Evolutionary conservation across 2,329 filamentous ascomycete genomes (phyloP).

Genomic region (Fusarium citri): DNA sequence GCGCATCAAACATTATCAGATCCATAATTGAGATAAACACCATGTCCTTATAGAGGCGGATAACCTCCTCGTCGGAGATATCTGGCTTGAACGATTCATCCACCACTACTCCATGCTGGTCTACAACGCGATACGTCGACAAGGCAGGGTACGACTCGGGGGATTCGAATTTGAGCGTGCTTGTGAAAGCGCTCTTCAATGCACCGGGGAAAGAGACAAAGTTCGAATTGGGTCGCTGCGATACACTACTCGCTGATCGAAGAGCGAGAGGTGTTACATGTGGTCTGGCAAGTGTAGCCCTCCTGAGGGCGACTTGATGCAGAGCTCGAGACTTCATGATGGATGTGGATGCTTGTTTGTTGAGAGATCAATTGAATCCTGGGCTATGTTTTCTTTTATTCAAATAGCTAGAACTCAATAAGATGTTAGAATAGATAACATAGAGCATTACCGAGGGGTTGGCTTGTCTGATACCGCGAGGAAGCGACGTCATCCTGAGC

Average conservation of each 20-base stretch:
- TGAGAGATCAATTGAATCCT: conserved; percentile 3
- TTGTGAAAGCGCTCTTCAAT: conserved; percentile 92
- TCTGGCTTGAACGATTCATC: conserved; percentile 77
- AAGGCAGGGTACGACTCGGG: conserved; percentile 80
- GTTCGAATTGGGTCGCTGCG: conserved; percentile 66
- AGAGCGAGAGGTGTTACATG: conserved; percentile 39
- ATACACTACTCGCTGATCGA: conserved; percentile 62
- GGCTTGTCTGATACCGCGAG: conserved; percentile 33
- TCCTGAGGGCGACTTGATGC: conserved; percentile 46
- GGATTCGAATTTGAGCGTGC: conserved; percentile 78
- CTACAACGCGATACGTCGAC: conserved; percentile 90
- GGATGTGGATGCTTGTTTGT: conserved; percentile 6
- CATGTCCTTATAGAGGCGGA: conserved; percentile 75
- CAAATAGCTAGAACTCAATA: conserved; percentile 7
- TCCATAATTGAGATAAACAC: conserved; percentile 86
- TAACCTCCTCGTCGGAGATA: conserved; percentile 71
- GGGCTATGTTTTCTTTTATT: conserved; percentile 21
- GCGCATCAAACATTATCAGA: conserved; percentile 96
- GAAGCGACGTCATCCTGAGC: conserved; percentile 49
- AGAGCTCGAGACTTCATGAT: conserved; percentile 53
- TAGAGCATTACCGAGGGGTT: conserved; percentile 41
- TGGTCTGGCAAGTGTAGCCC: conserved; percentile 41
- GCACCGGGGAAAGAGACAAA: conserved; percentile 89
- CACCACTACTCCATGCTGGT: conserved; percentile 86
- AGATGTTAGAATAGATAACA: conserved; percentile 17